Conservation (phyloP, 345 rosid species). For the Viola odorata region DNA sequence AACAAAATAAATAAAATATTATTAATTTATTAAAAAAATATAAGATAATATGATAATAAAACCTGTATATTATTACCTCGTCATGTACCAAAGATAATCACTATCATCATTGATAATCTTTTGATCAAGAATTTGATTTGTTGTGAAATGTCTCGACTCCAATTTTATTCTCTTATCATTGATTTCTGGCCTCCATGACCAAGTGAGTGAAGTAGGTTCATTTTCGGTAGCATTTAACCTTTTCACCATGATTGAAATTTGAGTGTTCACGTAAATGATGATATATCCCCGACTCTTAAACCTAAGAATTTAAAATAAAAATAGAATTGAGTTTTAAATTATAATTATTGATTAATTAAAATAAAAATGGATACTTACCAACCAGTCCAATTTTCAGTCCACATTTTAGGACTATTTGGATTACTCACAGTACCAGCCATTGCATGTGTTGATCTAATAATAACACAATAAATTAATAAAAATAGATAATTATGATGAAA, state of each 20-base stretch:
- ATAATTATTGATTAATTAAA: background rate
- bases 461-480: background rate
- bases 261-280: constrained; percentile 37
- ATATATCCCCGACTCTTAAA: constrained; percentile 46
- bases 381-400: too few species aligned
- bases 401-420: constrained; percentile 45
- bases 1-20: background rate
- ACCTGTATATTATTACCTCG: constrained; percentile 2
- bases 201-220: constrained; percentile 29
- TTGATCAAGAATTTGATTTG: constrained; percentile 13
- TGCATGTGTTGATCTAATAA: constrained; percentile 43
- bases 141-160: constrained; percentile 4
- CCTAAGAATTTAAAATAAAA: constrained; percentile 21
- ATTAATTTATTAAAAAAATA: background rate
- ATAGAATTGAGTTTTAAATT: background rate
- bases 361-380: constrained; percentile 31
- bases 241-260: constrained; percentile 42
- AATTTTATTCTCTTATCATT: constrained; percentile 11
- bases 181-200: constrained; percentile 62
- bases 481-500: background rate
- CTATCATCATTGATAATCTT: constrained; percentile 16
- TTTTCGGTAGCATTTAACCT: constrained; percentile 25
- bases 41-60: background rate
- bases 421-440: constrained; percentile 51
- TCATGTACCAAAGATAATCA: constrained; percentile 23